Evolutionary conservation across 805 yeast species (phyloP), one percentile per base, ranked within the genome.

Genomic region (Candida vartiovaarae): DNA sequence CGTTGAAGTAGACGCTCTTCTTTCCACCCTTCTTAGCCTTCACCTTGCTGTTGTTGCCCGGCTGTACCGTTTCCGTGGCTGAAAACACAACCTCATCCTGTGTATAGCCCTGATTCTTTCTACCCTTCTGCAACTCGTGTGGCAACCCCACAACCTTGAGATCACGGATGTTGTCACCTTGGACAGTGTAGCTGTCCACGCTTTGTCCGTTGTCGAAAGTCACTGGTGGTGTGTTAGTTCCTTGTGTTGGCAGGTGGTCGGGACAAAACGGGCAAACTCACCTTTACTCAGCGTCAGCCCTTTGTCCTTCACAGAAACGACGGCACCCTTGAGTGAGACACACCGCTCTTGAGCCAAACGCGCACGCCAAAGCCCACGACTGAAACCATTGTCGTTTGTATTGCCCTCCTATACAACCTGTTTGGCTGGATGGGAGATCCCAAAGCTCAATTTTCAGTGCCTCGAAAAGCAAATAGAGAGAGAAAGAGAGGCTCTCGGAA

Each of bases 141-240:
- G 84, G 83, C n/a, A 80, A 57, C 38, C 70, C 79, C 6, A 74
- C 49, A 7, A 81, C 84, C 46, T 72, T 74, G 59, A 81, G 63
- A 54, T 80, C 84, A 4, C 66, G 59, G 37, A 81, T 76, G 10
- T 63, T 63, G 9, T 52, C 38, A 32, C 76, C 75, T 53, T 45
- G 55, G 60, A 48, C 61, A 45, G 40, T 57, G 55, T 36, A 40
- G 37, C 36, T 39, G 6, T 38, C 42, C 28, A 41, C 15, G 8
- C 26, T 54, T 44, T 40, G 51, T 38, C 73, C 77, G 42, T 70
- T 64, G 30, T 62, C 58, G 32, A 72, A 54, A 5, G 63, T 59
- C 24, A 72, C 49, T 10, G 64, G 62, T 44, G 20, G 20, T 15
- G 20, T 15, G 20, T 15, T 15, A 15, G 20, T 15, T 15, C 20